Evolutionary conservation across 805 yeast species (phyloP).

Genomic region (Torulaspora quercuum): DNA sequence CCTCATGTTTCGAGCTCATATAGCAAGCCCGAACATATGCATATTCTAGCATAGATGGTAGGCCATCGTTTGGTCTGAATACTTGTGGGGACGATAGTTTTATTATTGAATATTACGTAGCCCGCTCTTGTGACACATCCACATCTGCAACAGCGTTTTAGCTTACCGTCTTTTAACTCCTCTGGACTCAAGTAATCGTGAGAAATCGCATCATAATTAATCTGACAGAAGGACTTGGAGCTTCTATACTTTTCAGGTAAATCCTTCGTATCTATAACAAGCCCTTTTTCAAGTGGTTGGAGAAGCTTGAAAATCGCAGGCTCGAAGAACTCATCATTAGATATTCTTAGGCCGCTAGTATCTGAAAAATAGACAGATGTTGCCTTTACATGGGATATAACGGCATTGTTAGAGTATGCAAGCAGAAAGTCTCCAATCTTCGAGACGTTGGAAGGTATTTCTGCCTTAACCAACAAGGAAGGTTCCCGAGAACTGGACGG

Average conservation of each 20-base stretch:
- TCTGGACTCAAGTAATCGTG: constrained; percentile 27
- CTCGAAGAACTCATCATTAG: constrained; percentile 33
- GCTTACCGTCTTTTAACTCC: constrained; percentile 24
- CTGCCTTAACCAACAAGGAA: constrained; percentile 57
- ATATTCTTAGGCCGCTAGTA: constrained; percentile 33
- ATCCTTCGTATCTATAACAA: constrained; percentile 58
- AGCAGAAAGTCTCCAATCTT: constrained; percentile 31
- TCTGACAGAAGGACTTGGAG: constrained; percentile 38
- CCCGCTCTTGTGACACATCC: constrained; percentile 45
- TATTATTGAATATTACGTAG: constrained; percentile 32
- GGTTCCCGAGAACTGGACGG: constrained; percentile 29
- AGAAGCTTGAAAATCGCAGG: constrained; percentile 38
- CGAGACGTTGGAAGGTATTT: constrained; percentile 45
- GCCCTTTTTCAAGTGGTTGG: constrained; percentile 34
- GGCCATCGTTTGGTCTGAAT: constrained; percentile 39
- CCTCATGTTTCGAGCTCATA: constrained; percentile 25
- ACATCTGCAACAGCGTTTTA: constrained; percentile 53
- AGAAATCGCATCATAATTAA: constrained; percentile 35
- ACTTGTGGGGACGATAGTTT: constrained; percentile 35
- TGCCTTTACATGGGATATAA: constrained; percentile 31
- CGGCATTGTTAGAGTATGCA: constrained; percentile 28
- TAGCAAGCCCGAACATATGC: constrained; percentile 38
- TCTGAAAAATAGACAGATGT: constrained; percentile 33
- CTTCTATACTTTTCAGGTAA: constrained; percentile 34
- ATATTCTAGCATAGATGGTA: constrained; percentile 34